Evolutionary conservation across 2,329 filamentous ascomycete species (phyloP).

Genomic region (Clarireedia monteithiana): DNA sequence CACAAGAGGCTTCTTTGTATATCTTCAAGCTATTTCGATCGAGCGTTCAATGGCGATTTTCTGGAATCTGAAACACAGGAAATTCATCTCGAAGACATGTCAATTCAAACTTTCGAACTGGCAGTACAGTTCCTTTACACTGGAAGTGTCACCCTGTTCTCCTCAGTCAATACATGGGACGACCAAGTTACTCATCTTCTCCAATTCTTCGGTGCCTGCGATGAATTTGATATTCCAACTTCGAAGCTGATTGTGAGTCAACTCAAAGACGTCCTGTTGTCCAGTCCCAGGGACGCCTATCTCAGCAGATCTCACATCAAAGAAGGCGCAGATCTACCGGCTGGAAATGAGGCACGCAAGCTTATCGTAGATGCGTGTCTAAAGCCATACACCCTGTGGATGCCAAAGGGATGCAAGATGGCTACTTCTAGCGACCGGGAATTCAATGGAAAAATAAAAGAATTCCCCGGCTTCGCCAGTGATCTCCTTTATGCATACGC

Average conservation of each 20-base stretch:
- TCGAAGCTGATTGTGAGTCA: background rate
- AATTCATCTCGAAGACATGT: background rate
- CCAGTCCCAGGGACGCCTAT: background rate
- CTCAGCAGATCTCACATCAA: background rate
- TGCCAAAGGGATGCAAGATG: background rate
- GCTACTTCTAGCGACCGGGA: no score
- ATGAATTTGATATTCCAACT: background rate
- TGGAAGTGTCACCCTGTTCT: background rate
- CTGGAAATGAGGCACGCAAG: background rate
- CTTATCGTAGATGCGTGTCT: background rate
- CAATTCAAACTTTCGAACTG: background rate
- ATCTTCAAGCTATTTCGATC: slow-evolving; percentile 12
- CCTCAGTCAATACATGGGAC: background rate
- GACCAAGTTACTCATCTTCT: no score
- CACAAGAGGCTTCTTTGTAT: slow-evolving; percentile 12
- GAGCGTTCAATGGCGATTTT: slow-evolving; percentile 13
- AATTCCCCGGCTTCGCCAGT: no score
- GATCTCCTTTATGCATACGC: no score
- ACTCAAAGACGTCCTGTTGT: background rate
- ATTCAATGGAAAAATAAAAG: no score
- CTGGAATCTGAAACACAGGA: slow-evolving; percentile 1
- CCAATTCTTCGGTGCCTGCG: background rate
- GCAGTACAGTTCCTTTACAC: background rate
- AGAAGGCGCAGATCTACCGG: background rate
- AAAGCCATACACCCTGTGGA: background rate